A percentile compares a stretch with the other conserved stretches of the same genome.
phyloP scores from a whole-genome alignment of 1,284 basidiomycete species.

The Ceratobasidium sp. region DNA sequence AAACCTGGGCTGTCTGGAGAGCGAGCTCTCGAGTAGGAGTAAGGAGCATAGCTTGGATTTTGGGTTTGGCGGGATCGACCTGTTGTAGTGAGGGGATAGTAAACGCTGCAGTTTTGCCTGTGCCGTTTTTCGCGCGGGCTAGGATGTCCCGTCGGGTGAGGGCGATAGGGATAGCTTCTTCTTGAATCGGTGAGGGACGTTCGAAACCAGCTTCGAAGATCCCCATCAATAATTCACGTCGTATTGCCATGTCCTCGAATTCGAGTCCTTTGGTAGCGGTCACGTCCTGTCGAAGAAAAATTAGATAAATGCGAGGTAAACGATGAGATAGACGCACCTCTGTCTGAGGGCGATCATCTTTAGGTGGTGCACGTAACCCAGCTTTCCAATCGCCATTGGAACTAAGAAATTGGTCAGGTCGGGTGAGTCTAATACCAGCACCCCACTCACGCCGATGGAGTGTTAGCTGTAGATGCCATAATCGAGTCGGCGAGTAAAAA shows the following conservation, averaged over 20 bases:
- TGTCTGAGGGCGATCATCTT: conserved; percentile 90
- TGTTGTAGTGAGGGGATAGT: conserved; percentile 96
- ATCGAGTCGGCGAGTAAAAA: conserved; percentile 13
- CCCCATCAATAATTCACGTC: conserved; percentile 84
- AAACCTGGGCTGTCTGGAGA: conserved; percentile 95
- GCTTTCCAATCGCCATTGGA: conserved; percentile 65
- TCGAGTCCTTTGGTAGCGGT: conserved; percentile 87
- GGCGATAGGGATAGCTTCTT: conserved; percentile 91
- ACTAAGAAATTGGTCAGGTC: conserved; percentile 1
- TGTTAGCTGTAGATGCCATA: conserved; percentile 52
- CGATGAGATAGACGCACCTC: conserved; percentile 56
- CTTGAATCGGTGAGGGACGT: conserved; percentile 95
- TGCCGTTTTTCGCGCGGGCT: conserved; percentile 88
- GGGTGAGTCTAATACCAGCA: conserved; percentile 5
- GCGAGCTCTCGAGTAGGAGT: conserved; percentile 95
- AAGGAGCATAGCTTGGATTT: conserved; percentile 93
- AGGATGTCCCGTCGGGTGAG: conserved; percentile 88
- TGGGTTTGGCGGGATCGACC: conserved; percentile 81
- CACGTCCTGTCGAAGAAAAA: conserved; percentile 65
- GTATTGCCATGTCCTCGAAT: conserved; percentile 85
- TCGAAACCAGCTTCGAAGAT: conserved; percentile 98
- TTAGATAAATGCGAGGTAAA: conserved; percentile 22
- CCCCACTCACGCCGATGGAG: conserved; percentile 36
- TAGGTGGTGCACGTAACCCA: conserved; percentile 81
- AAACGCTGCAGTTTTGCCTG: conserved; percentile 97